A percentile compares a stretch with the other conserved stretches of the same genome.
Conservation (phyloP, 805 yeast species). For the Candida fluviatilis region DNA sequence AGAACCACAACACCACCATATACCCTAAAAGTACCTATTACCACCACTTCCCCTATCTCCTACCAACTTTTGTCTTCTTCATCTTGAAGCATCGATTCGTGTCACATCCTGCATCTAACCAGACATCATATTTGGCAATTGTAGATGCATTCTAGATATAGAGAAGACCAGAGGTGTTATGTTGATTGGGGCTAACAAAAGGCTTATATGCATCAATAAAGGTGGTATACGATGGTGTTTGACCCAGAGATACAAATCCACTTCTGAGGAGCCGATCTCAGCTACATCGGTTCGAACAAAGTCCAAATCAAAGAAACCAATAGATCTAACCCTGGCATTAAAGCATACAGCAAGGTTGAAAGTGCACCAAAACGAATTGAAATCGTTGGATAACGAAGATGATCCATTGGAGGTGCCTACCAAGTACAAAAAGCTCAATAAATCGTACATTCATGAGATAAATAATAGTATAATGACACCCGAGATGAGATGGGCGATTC, state of each 20-base stretch:
- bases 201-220: not conserved
- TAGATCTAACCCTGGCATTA: slow-evolving; percentile 10
- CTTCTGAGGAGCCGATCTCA: not conserved
- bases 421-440: slow-evolving; percentile 3
- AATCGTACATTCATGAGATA: slow-evolving; percentile 9
- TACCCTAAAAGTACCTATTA: too few species aligned
- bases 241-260: not conserved
- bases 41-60: too few species aligned
- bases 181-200: not conserved
- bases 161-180: too few species aligned
- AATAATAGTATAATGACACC: slow-evolving; percentile 9
- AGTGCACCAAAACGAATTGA: slow-evolving; percentile 8
- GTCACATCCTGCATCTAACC: too few species aligned
- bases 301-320: not conserved
- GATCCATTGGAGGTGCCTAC: not conserved
- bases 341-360: slow-evolving; percentile 10
- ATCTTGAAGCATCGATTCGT: too few species aligned
- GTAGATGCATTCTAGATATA: too few species aligned
- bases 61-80: too few species aligned
- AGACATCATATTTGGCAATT: too few species aligned
- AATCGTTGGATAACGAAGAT: slow-evolving; percentile 9
- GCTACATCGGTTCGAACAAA: not conserved
- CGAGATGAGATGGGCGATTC: slow-evolving; percentile 11
- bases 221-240: not conserved
- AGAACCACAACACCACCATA: too few species aligned